These are phyloP conservation scores for Salisapilia sapeloensis DNA, from an alignment of 352 stramenopile species.

Conservation along the genomic window DNA sequence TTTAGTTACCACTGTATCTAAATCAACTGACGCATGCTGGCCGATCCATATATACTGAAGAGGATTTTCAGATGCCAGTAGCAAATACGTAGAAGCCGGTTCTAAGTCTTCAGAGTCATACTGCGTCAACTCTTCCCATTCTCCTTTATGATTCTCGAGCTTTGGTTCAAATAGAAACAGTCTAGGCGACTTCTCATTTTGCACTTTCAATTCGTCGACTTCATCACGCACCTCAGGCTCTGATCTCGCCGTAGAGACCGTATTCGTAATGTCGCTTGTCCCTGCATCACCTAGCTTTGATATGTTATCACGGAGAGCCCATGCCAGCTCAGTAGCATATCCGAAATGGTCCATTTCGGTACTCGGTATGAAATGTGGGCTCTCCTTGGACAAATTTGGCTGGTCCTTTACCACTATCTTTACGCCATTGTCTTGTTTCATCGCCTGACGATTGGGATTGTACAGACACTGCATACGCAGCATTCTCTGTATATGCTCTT, in stretches of 20 bases:
- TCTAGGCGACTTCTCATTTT: background rate
- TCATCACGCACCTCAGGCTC: no score
- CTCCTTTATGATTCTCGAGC: slow-evolving; percentile 1
- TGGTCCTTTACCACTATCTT: no score
- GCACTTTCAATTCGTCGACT: no score
- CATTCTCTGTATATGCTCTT: slow-evolving; percentile 7
- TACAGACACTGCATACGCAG: slow-evolving; percentile 10
- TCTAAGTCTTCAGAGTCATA: slow-evolving; percentile 47
- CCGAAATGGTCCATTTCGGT: slow-evolving; percentile 10
- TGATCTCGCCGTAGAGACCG: no score
- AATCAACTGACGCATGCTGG: slow-evolving; percentile 1
- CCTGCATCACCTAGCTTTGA: background rate
- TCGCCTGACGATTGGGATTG: background rate
- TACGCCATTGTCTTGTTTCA: background rate
- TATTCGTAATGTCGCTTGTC: no score
- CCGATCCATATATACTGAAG: slow-evolving; percentile 26
- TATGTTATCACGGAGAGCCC: slow-evolving; percentile 3
- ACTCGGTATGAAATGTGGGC: no score
- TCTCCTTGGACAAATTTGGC: no score
- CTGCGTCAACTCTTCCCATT: slow-evolving; percentile 35
- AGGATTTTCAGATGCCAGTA: slow-evolving; percentile 3
- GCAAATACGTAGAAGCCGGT: slow-evolving; percentile 11
- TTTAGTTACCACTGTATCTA: slow-evolving; percentile 4
- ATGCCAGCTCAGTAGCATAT: slow-evolving; percentile 19
- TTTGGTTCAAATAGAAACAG: slow-evolving; percentile 26